Base-by-base conservation (phyloP, 1,284 basidiomycete species). In the Cystobasidium pallidum region DNA sequence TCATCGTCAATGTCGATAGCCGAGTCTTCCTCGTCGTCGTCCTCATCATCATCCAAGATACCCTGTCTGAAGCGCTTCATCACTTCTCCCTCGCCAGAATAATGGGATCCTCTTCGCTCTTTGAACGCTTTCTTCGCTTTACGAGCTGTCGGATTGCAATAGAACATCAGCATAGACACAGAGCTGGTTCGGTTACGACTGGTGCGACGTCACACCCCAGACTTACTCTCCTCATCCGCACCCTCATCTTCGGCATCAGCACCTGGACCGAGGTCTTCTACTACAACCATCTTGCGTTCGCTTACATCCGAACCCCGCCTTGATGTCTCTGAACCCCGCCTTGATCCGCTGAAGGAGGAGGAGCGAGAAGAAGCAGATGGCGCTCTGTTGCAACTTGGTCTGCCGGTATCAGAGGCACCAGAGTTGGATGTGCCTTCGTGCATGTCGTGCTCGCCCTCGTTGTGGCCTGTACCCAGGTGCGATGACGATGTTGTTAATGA, bases 291-390 rank as follows among this genome's bases (percentile, higher is more conserved):
- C 73, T 78, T 78, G 36, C 78, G 75, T 45, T 70, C 59, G 45
- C 62, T 75, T 30, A 78, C 74, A 32, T 77, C 73, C 45, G 78
- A 77, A 68, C 75, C 76, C 72, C 77, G 76, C 63, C 77, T 77
- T 47, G 75, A 75, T 36, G 73, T 73, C 36, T 77, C 75, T 3
- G 67, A 74, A 28, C 76, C 74, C 11, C 77, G 61, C 17, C 77
- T 47, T 17, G 67, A 65, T 2, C 67, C 67, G 30, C 57, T 62
- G 59, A 71, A 71, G 2, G 73, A 74, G 11, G 55, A 59, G 1
- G 73, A 74, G 52, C 73, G 47, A 28, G 57, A 62, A 3, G 68
- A 70, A 43, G 43, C 67, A 30, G 66, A 67, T 1, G 66, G 66
- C 3, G 41, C 49, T 28, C 66, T 28, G 32, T 34, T 58, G 51